Conservation (phyloP, 2,329 filamentous ascomycete genomes). For the Ophiostoma ulmi region DNA sequence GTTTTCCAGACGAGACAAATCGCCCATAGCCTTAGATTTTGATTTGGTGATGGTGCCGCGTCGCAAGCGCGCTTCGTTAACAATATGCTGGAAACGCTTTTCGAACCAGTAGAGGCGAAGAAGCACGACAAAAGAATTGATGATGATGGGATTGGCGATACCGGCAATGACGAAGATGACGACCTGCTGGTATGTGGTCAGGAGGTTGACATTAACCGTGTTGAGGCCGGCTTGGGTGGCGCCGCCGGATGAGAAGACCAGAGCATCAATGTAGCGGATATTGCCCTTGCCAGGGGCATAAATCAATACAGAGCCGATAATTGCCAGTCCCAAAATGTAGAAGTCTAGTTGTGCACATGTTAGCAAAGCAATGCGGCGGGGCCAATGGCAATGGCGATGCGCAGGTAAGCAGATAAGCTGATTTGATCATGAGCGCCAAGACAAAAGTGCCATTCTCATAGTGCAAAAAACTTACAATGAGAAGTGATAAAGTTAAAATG, state of each 20-base stretch:
- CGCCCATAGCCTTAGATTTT: conserved; percentile 46
- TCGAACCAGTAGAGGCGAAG: conserved; percentile 97
- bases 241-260: conserved; percentile 80
- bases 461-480: conserved; percentile 57
- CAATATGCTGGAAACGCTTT: conserved; percentile 84
- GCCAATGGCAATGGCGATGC: background rate
- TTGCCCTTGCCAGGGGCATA: conserved; percentile 47
- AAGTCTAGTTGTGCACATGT: conserved; percentile 35
- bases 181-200: conserved; percentile 69
- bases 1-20: conserved; percentile 48
- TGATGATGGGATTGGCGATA: conserved; percentile 75
- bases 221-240: conserved; percentile 93
- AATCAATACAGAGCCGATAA: conserved; percentile 73
- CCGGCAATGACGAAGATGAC: conserved; percentile 67
- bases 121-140: conserved; percentile 83
- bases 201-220: conserved; percentile 61
- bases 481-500: conserved; percentile 76
- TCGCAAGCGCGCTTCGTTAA: conserved; percentile 62
- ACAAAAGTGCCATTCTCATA: background rate
- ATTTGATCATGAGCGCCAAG: background rate
- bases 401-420: background rate
- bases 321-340: conserved; percentile 69
- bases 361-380: background rate
- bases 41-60: conserved; percentile 61
- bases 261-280: conserved; percentile 74